These are phyloP conservation scores for Arabis hirsuta DNA, from an alignment of 345 rosid genomes.

Conservation along the genomic window DNA sequence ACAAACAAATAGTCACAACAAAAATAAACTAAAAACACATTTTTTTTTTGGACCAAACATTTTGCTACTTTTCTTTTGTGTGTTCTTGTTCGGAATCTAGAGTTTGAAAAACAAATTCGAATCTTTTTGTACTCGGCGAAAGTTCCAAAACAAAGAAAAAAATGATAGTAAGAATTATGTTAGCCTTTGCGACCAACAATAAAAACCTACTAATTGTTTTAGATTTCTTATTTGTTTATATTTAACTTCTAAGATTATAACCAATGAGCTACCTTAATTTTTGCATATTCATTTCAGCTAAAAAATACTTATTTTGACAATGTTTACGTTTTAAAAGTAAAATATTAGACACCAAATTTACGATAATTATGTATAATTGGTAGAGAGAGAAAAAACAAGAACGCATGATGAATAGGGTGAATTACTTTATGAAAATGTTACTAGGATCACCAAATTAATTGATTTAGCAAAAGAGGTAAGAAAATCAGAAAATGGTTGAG, in stretches of 20 bases:
- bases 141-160: neutral
- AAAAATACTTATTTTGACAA: too few species aligned
- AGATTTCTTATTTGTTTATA: neutral
- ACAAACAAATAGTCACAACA: neutral
- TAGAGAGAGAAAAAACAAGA: neutral
- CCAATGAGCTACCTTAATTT: too few species aligned
- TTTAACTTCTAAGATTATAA: neutral
- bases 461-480: neutral
- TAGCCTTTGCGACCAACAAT: constrained; percentile 18
- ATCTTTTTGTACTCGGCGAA: neutral
- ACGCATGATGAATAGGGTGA: neutral
- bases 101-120: constrained; percentile 1
- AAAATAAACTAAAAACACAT: neutral
- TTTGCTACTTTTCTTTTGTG: neutral
- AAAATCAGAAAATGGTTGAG: too few species aligned
- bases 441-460: neutral
- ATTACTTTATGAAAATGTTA: neutral
- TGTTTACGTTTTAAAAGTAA: too few species aligned
- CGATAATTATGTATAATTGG: neutral
- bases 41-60: neutral
- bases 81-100: constrained; percentile 2
- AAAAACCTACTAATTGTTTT: neutral
- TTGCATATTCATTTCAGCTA: too few species aligned
- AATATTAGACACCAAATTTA: neutral
- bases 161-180: neutral